Base-by-base conservation (phyloP, 176 grass and related monocot genomes). In the Triticum aestivum region DNA sequence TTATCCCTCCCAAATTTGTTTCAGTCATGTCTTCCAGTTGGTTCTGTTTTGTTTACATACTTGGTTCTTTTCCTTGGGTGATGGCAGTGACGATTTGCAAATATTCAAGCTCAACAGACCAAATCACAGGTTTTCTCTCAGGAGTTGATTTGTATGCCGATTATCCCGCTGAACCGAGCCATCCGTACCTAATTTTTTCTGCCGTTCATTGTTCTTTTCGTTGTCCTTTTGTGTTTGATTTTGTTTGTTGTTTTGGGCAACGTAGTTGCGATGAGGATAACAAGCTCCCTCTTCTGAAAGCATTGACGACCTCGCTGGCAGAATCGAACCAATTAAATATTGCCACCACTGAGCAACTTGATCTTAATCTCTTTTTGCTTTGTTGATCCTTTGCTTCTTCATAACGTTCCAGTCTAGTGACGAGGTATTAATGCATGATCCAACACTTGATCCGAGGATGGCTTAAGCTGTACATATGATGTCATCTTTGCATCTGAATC, bases 61-160 rank as follows among this genome's bases (percentile, higher is more conserved):
- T 56, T 56, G 38, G 17, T 3, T 51, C 47, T 17, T 17, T 47
- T 47, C 3, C 1, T 23, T 7, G 3, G 47, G 17, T 1, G 52
- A 56, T 56, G 52, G 52, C 52, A 56, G 52, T 56, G 52, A 56
- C 2, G 52, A 56, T 56, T 56, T 56, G 14, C 65, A 68, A 89
- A 90, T 84, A 88, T 92, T 97, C 95, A 97, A 97, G 95, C 95
- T 94, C 92, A 97, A 97, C 95, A 97, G 92, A 97, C 95, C 95
- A 76, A 79, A 97, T 97, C 61, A 66, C 95, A 91, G 88, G 79
- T 91, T 85, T 89, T 94, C 85, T 87, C 68, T 58, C 2, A 61
- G 15, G 86, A 69, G 69, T 88, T 30, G 91, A 90, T 98, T 70
- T 98, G 95, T 89, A 93, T 98, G 95, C 86, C 85, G 95, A 98